Conservation (phyloP, 768 basidiomycete genomes). For the Trametes villosa region DNA sequence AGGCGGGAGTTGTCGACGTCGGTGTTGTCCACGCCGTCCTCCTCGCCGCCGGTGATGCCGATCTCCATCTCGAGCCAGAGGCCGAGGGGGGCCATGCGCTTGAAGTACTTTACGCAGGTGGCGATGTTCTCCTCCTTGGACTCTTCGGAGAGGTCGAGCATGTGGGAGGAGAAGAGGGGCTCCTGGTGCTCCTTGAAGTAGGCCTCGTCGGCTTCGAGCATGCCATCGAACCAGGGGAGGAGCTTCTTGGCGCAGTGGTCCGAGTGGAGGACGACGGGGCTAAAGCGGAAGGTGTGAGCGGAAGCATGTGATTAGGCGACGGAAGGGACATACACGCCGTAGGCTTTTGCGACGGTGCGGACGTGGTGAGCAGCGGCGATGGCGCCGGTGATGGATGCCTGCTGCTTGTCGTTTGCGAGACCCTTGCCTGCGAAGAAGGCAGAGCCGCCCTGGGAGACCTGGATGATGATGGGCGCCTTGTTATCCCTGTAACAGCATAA, state of each 20-base stretch:
- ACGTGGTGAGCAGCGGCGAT: constrained; percentile 91
- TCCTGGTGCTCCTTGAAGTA: constrained; percentile 90
- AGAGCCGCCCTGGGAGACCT: constrained; percentile 95
- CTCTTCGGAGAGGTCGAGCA: constrained; percentile 97
- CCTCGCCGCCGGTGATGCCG: constrained; percentile 99
- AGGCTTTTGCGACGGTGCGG: constrained; percentile 82
- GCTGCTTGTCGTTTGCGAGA: constrained; percentile 90
- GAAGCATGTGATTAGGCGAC: constrained; percentile 4
- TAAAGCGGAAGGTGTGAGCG: constrained; percentile 34
- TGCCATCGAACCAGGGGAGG: constrained; percentile 98
- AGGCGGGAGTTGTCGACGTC: constrained; percentile 90
- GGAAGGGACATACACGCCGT: constrained; percentile 78
- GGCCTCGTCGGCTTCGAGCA: constrained; percentile 94
- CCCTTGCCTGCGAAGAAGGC: constrained; percentile 98
- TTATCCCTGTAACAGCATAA: constrained; percentile 62
- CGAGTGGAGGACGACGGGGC: constrained; percentile 95
- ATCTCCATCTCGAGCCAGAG: constrained; percentile 99
- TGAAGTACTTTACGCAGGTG: constrained; percentile 92
- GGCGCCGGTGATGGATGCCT: constrained; percentile 94
- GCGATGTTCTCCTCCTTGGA: constrained; percentile 93
- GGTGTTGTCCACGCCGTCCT: constrained; percentile 99
- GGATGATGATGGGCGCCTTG: constrained; percentile 97
- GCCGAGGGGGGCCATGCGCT: constrained; percentile 89
- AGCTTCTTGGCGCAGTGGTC: constrained; percentile 99
- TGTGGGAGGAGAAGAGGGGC: constrained; percentile 94